A percentile compares a stretch with the other conserved stretches of the same genome.
These are phyloP conservation scores for Rhynchosporium agropyri DNA, from an alignment of 2,329 filamentous ascomycete genomes.

Conservation along the genomic window DNA sequence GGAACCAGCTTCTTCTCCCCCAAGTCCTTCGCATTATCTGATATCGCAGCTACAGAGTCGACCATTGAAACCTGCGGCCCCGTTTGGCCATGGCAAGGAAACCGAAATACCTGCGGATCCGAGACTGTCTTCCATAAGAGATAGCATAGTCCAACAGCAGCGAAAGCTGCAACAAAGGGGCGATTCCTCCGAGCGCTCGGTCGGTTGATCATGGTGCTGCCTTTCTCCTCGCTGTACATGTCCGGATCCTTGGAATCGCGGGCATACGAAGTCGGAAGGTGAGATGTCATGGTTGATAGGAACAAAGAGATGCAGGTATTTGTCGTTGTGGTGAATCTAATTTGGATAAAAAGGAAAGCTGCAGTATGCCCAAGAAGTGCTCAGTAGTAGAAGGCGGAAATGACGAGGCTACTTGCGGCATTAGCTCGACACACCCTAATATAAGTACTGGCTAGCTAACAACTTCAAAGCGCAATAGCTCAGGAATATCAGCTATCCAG, in stretches of 20 bases:
- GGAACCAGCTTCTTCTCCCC: slow-evolving; percentile 57
- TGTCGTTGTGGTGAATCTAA: background rate
- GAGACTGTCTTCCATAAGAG: slow-evolving; percentile 27
- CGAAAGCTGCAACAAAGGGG: slow-evolving; percentile 31
- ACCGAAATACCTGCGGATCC: slow-evolving; percentile 16
- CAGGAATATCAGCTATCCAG: background rate
- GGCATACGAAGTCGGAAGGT: slow-evolving; percentile 17
- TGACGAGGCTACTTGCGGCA: slow-evolving; percentile 20
- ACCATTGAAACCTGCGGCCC: background rate
- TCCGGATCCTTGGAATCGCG: slow-evolving; percentile 24
- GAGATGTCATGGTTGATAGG: slow-evolving; percentile 27
- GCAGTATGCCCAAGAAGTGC: background rate
- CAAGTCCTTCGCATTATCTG: background rate
- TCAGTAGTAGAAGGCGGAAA: slow-evolving; percentile 7
- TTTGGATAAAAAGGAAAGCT: background rate
- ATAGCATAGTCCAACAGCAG: slow-evolving; percentile 34
- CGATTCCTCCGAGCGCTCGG: slow-evolving; percentile 28
- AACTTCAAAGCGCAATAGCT: background rate
- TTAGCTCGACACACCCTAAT: slow-evolving; percentile 5
- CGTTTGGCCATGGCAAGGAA: slow-evolving; percentile 11
- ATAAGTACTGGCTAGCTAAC: slow-evolving; percentile 2
- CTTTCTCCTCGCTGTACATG: slow-evolving; percentile 29
- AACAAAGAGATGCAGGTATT: slow-evolving; percentile 9
- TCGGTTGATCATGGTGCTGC: slow-evolving; percentile 26
- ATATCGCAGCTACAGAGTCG: background rate